phyloP scores from a whole-genome alignment of 2,329 filamentous ascomycete species.

The Domatiomyces catenatus region DNA sequence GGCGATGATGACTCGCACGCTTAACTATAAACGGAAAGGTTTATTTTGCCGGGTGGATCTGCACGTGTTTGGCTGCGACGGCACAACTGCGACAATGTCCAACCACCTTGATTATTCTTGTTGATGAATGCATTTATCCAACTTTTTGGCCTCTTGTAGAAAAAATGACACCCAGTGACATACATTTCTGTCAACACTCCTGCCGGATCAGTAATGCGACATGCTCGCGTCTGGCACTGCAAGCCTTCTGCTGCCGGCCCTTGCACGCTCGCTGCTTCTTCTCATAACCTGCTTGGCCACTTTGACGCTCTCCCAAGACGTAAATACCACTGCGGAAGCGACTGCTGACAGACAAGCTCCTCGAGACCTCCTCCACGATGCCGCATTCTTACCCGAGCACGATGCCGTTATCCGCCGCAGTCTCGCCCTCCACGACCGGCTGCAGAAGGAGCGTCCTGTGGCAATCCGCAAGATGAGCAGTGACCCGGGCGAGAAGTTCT shows the following conservation, averaged over 20 bases:
- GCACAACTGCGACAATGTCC: background rate
- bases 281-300: slow-evolving; percentile 3
- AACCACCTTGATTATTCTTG: background rate
- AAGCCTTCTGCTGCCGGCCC: slow-evolving; percentile 6
- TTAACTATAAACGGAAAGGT: too few relatives aligned
- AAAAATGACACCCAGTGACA: background rate
- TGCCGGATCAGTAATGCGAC: background rate
- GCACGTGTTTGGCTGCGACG: background rate
- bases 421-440: slow-evolving; percentile 19
- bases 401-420: slow-evolving; percentile 16
- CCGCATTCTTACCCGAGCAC: slow-evolving; percentile 18
- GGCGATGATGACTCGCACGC: too few relatives aligned
- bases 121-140: background rate
- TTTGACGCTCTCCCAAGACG: slow-evolving; percentile 3
- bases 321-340: background rate
- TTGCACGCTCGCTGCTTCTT: slow-evolving; percentile 8
- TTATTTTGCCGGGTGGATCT: too few relatives aligned
- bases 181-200: background rate
- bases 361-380: slow-evolving; percentile 14
- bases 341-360: slow-evolving; percentile 6
- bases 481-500: slow-evolving; percentile 35
- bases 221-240: slow-evolving; percentile 1
- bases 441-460: slow-evolving; percentile 17
- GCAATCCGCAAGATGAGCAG: slow-evolving; percentile 30
- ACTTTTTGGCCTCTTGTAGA: background rate